Evolutionary conservation across 2,329 filamentous ascomycete species (phyloP).

Genomic region (Claviceps sorghi): DNA sequence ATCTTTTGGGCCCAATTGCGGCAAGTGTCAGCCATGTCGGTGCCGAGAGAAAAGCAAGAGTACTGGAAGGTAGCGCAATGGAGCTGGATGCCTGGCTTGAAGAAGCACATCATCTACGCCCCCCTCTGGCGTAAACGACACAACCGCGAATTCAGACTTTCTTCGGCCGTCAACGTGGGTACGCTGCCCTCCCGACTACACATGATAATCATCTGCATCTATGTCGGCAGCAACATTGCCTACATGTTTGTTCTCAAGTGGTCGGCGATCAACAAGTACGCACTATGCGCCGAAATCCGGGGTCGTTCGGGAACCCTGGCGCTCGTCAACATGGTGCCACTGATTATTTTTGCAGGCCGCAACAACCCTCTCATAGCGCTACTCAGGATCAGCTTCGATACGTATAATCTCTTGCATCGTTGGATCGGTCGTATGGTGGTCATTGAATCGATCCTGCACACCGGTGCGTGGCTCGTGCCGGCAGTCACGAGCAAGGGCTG

Average conservation of each 20-base stretch:
- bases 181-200: slow-evolving; percentile 53
- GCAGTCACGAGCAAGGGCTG: slow-evolving; percentile 51
- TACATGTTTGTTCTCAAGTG: slow-evolving; percentile 52
- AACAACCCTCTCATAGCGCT: slow-evolving; percentile 83
- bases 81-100: slow-evolving; percentile 46
- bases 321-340: slow-evolving; percentile 79
- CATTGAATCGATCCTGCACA: slow-evolving; percentile 53
- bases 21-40: slow-evolving; percentile 43
- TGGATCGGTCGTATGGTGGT: slow-evolving; percentile 69
- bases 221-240: slow-evolving; percentile 43
- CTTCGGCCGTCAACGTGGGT: slow-evolving; percentile 42
- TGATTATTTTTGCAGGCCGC: slow-evolving; percentile 75
- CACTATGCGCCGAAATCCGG: slow-evolving; percentile 66
- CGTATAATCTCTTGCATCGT: slow-evolving; percentile 62
- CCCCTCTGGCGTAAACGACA: slow-evolving; percentile 51
- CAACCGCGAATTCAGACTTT: slow-evolving; percentile 51
- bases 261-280: slow-evolving; percentile 39
- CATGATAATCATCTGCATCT: slow-evolving; percentile 39
- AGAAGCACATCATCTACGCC: slow-evolving; percentile 45
- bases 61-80: slow-evolving; percentile 47
- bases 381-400: slow-evolving; percentile 84
- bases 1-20: slow-evolving; percentile 41
- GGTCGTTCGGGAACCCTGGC: slow-evolving; percentile 75
- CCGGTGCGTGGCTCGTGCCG: slow-evolving; percentile 59
- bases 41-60: slow-evolving; percentile 33